Base-by-base conservation (phyloP, 2,329 filamentous ascomycete genomes). In the Falciphora oryzae region DNA sequence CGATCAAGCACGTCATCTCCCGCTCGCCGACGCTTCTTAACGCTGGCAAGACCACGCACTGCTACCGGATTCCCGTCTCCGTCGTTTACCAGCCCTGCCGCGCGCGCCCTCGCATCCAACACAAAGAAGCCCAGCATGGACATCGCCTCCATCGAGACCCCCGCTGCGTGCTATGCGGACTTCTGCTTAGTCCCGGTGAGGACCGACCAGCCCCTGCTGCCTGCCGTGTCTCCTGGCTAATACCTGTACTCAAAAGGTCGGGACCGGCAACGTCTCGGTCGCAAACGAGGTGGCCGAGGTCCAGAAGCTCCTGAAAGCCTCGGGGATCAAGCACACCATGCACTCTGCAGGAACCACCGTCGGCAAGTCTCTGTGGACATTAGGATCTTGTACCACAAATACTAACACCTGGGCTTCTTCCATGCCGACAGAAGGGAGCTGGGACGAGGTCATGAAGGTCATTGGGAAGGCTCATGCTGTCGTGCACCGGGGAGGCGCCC, bases 261-360 rank as follows among this genome's bases (percentile, higher is more conserved):
- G 95, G 67, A 97, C 94, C 25, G 87, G 86, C 61, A 88, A 78
- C 57, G 83, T 86, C 63, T 93, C 91, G 2, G 90, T 94, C 22
- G 89, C 91, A 5, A 86, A 89, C 69, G 91, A 98, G 74, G 88
- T 99, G 35, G 94, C 94, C 44, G 88, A 90, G 68, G 92, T 98
- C 53, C 94, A 98, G 79, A 87, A 89, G 65, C 82, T 98, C 50
- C 83, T 99, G 71, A 87, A 90, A 76, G 87, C 85, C 64, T 95
- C 90, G 70, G 92, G 92, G 2, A 76, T 98, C 67, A 88, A 86
- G 68, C 94, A 93, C 74, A 88, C 85, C 60, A 95, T 98, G 92
- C 94, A 98, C 78, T 93, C 91, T 31, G 93, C 93, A 2, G 95
- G 94, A 16, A 97, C 94, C 0, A 98, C 94, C 0, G 85, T 98